Percentiles rank a stretch among this genome's conserved stretches.
These are phyloP conservation scores for Annulohypoxylon truncatum DNA, from an alignment of 2,329 filamentous ascomycete species.

Conservation along the genomic window DNA sequence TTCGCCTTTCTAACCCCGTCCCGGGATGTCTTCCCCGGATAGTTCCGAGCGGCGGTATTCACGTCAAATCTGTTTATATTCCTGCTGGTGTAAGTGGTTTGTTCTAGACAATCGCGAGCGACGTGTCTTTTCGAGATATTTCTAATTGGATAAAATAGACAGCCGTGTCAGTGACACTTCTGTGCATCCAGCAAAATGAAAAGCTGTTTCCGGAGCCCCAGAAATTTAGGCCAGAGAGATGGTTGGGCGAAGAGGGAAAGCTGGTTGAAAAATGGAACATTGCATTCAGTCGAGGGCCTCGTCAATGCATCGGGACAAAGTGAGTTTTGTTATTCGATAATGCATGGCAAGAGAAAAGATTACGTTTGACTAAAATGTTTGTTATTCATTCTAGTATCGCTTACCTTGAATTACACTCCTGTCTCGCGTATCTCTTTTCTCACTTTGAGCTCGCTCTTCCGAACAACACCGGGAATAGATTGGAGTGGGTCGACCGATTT, in stretches of 20 bases:
- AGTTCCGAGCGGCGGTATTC: neutral
- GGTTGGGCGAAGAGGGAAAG: neutral
- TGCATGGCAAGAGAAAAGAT: too few species aligned
- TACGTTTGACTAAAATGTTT: too few species aligned
- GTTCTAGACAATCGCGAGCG: neutral
- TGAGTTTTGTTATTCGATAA: neutral
- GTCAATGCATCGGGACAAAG: neutral
- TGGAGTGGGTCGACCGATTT: neutral
- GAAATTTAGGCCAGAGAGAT: neutral
- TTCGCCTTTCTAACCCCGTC: neutral
- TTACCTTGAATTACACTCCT: neutral
- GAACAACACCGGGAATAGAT: neutral
- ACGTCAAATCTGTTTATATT: neutral
- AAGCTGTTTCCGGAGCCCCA: neutral
- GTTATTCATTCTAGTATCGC: neutral
- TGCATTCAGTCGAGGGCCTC: neutral
- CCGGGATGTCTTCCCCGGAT: neutral
- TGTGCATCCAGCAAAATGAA: neutral
- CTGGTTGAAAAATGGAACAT: neutral
- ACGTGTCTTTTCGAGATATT: neutral
- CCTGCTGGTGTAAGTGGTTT: neutral
- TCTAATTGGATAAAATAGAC: neutral
- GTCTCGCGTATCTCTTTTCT: neutral
- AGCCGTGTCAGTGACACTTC: neutral
- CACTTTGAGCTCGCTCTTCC: neutral